Base-by-base conservation (phyloP, 139 green algal species). In the Astrephomene gubernaculifera region DNA sequence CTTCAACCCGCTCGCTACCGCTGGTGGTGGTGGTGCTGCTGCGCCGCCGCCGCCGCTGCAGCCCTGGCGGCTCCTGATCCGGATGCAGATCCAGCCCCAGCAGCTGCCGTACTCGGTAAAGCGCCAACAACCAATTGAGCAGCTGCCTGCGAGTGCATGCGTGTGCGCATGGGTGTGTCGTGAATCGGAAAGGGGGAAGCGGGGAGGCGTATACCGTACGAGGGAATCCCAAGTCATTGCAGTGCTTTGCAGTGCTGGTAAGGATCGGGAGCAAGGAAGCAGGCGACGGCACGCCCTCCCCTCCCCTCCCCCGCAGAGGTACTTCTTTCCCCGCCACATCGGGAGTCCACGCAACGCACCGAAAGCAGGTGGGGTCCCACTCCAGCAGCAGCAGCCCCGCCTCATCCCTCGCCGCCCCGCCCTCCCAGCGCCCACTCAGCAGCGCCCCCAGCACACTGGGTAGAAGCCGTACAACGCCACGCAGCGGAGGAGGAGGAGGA, bases 341-440 rank as follows among this genome's bases (percentile, higher is more conserved):
- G n/a, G n/a, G n/a, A n/a, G n/a, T n/a, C n/a, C n/a, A n/a, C n/a
- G n/a, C n/a, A n/a, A 39, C 67, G 2, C 33, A 80, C 72, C 72
- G 6, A n/a, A 80, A 80, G 72, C 72, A 80, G 19, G 52, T 33
- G 14, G 72, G 72, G 29, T 80, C 72, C 33, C 67, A 49, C 72
- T 80, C 72, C 72, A 80, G 72, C 29, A 80, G 54, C 29, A 31
- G 72, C 49, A 31, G 12, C 49, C 72, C 72, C 49, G 33, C 25
- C 49, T 80, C 72, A 49, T 80, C 72, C 45, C 72, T 49, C 45
- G 33, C 39, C 33, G 49, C 10, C 2, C 72, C 72, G 17, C 1
- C 72, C 72, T 80, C 72, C 72, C 72, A 80, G n/a, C 72, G 72
- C 4, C 72, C 72, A 35, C 72, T 80, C 39, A 80, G 54, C 49